These are phyloP conservation scores for Extremus antarcticus DNA, from an alignment of 495 filamentous ascomycete species.

Conservation along the genomic window DNA sequence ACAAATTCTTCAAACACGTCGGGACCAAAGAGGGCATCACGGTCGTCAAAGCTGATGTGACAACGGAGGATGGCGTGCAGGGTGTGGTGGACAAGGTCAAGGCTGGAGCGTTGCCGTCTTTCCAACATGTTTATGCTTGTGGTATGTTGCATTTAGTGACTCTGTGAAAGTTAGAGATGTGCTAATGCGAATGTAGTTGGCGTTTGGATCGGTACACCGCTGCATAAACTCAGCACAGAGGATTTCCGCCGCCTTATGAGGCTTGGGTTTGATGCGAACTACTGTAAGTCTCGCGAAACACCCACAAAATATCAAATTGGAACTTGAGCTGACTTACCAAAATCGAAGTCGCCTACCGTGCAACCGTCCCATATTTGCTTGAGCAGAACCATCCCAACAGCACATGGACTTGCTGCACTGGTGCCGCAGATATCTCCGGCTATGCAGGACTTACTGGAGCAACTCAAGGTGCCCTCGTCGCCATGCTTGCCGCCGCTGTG, in stretches of 20 bases:
- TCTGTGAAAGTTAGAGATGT: background rate
- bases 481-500: slow-evolving; percentile 27
- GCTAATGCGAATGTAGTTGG: slow-evolving; percentile 22
- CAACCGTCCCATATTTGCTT: slow-evolving; percentile 31
- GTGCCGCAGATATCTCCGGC: slow-evolving; percentile 29
- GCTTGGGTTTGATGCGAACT: slow-evolving; percentile 31
- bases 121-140: slow-evolving; percentile 34
- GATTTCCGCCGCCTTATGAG: slow-evolving; percentile 27
- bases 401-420: slow-evolving; percentile 35
- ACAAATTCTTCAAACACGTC: slow-evolving; percentile 31
- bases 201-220: slow-evolving; percentile 23
- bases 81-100: slow-evolving; percentile 32
- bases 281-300: slow-evolving; percentile 24
- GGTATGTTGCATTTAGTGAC: slow-evolving; percentile 17
- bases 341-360: slow-evolving; percentile 32
- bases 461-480: slow-evolving; percentile 32
- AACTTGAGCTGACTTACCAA: slow-evolving; percentile 4
- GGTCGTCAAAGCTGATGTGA: slow-evolving; percentile 28
- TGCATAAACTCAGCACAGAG: slow-evolving; percentile 23
- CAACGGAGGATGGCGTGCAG: slow-evolving; percentile 27
- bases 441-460: slow-evolving; percentile 24
- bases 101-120: slow-evolving; percentile 31
- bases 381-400: slow-evolving; percentile 26
- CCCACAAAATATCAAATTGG: too few species aligned
- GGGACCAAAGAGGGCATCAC: slow-evolving; percentile 30